A percentile compares a stretch with the other conserved stretches of the same genome.
These are phyloP conservation scores for Alternaria hordeiaustralica DNA, from an alignment of 2,329 filamentous ascomycete genomes.

Conservation along the genomic window DNA sequence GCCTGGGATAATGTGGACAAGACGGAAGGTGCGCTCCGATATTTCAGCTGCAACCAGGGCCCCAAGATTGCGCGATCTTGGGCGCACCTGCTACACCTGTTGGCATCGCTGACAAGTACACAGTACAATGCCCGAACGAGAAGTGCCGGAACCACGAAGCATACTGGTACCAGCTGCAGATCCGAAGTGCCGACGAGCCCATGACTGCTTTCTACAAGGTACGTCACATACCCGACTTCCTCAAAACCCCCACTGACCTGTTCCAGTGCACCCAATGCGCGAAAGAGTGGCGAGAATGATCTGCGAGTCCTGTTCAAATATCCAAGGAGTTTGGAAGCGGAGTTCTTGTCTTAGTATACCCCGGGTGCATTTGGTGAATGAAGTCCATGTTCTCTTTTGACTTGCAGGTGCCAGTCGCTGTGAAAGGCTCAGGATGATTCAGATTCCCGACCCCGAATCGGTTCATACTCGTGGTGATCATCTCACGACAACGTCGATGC, in stretches of 20 bases:
- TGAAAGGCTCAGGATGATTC: not conserved
- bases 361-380: not conserved
- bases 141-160: constrained; percentile 83
- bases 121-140: constrained; percentile 81
- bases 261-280: constrained; percentile 51
- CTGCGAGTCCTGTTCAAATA: not conserved
- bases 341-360: constrained; percentile 13
- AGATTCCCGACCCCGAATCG: not conserved
- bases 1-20: constrained; percentile 93
- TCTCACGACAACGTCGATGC: not conserved
- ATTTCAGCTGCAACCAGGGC: no score
- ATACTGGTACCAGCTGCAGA: constrained; percentile 96
- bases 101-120: not conserved
- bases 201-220: constrained; percentile 97
- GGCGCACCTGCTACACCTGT: not conserved
- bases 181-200: constrained; percentile 95
- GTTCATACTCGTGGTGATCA: no score
- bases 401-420: not conserved
- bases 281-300: constrained; percentile 54
- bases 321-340: constrained; percentile 14
- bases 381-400: not conserved
- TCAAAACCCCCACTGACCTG: constrained; percentile 4
- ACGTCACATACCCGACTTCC: not conserved
- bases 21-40: constrained; percentile 60
- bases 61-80: not conserved